Base-by-base conservation (phyloP, 2,329 filamentous ascomycete species). In the Curvularia verruculosa region DNA sequence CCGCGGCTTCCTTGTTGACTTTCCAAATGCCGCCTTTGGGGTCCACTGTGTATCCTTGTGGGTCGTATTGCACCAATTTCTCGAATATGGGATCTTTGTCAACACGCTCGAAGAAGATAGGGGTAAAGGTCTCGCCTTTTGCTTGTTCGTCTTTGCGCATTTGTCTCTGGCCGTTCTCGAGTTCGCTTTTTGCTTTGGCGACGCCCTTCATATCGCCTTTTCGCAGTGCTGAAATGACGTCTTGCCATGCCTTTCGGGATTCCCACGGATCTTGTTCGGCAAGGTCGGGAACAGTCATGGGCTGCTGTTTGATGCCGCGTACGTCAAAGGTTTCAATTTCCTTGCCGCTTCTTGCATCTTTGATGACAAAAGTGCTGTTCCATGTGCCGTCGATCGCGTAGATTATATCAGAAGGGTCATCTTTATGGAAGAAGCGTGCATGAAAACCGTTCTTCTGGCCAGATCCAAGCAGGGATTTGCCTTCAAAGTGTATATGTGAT, bases 201-300 rank as follows among this genome's bases (percentile, higher is more conserved):
- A 65, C 70, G 3, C 64, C 66, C 49, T 74, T 77, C 79, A 81
- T 81, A 52, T 81, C 71, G 1, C 79, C 76, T 5, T 55, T 58
- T n/a, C 68, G 63, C 40, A 81, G 67, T 1, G 74, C 72, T 15
- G 72, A 61, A 43, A 79, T 77, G 5, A 80, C 77, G 5, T 70
- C 74, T 9, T 65, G 55, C 80, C 80, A 82, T 5, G 79, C 79
- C 58, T 70, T 77, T 15, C 78, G 65, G 21, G 76, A 77, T 59
- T 81, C 79, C 78, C 78, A 81, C 0, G 78, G 73, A 64, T 81
- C 79, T 53, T 81, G 78, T 28, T 77, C 60, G 1, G 73, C 65
- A 4, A 76, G 43, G 13, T 75, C 69, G 10, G 66, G 58, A 18
- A 68, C 67, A n/a, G 56, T 58, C 37, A 71, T 66, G 18, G 56